Conservation (phyloP, 192 early-diverging fungal species). For the Backusella liffmaniae region DNA sequence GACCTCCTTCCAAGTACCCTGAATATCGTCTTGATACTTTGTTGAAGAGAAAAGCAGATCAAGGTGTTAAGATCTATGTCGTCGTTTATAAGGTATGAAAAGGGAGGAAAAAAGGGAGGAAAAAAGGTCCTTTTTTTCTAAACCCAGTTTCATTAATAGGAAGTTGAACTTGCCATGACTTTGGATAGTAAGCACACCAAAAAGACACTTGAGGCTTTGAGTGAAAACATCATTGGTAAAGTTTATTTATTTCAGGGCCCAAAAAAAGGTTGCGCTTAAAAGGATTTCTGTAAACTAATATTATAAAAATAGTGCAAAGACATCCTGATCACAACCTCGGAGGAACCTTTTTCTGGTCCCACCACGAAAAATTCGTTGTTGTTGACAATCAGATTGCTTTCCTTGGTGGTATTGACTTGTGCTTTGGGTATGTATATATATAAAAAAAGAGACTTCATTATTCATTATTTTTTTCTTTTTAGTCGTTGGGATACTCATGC, state of each 20-base stretch:
- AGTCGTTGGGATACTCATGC: conserved; percentile 66
- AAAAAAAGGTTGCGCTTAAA: neutral
- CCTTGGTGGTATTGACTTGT: conserved; percentile 83
- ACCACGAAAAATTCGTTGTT: conserved; percentile 76
- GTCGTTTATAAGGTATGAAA: conserved; percentile 70
- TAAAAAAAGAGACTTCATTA: neutral
- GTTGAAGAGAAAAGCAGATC: conserved; percentile 76
- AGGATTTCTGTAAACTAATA: neutral
- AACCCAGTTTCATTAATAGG: conserved; percentile 31
- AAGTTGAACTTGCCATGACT: conserved; percentile 73
- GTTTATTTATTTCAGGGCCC: neutral
- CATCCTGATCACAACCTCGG: conserved; percentile 84
- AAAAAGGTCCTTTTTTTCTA: neutral
- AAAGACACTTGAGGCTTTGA: conserved; percentile 63
- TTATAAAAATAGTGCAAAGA: conserved; percentile 57
- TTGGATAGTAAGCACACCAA: conserved; percentile 76
- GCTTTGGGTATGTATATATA: conserved; percentile 56
- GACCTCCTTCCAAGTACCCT: conserved; percentile 69
- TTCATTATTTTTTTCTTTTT: neutral
- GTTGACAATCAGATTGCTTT: conserved; percentile 82
- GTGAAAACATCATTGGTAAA: conserved; percentile 72
- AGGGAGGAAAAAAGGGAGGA: too few relatives aligned
- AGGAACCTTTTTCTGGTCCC: conserved; percentile 87
- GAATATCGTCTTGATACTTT: conserved; percentile 78
- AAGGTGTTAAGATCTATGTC: conserved; percentile 85